Evolutionary conservation across 1,139 yeast genomes (phyloP), one percentile per base, ranked within the genome.

Genomic region (Candida frijolesensis): DNA sequence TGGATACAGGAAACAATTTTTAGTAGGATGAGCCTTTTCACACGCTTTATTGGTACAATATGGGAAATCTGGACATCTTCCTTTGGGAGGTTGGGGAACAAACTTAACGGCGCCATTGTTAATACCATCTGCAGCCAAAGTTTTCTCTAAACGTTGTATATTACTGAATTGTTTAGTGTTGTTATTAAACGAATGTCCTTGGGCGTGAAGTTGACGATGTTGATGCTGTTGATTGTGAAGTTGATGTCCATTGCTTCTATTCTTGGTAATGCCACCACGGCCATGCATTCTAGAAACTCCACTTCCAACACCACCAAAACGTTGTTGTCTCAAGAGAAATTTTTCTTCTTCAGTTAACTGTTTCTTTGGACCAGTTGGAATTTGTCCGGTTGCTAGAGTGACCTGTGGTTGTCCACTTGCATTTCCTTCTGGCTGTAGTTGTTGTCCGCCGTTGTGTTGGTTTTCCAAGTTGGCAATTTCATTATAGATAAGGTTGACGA

Each of bases 61-160:
- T 33, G 97, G 97, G 72, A 89, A 89, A 51, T 85, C 80, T 34
- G 78, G 76, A 66, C 97, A 90, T 65, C 96, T 82, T 42, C 86
- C 86, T 56, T 78, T 80, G 46, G 81, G 69, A 44, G 82, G 74
- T 63, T 78, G 73, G 14, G 65, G 65, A 16, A 61, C 64, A 56
- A 66, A 67, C 50, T 64, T 64, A 16, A 49, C 38, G 6, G 47
- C 34, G 11, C 48, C 51, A 19, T 37, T 19, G 4, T 35, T 62
- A 18, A 15, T 35, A 38, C 47, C 45, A 18, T 6, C 14, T 25
- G 30, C 19, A 19, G 27, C 67, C 66, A 80, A 63, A 40, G 76
- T 77, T 54, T 68, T 70, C 54, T 72, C 72, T 54, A 79, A 68
- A 53, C 75, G 75, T 47, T 66, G 70, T 29, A 71, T 62, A 54